Evolutionary conservation across 2,329 filamentous ascomycete species (phyloP).

Genomic region (Xylaria arbuscula): DNA sequence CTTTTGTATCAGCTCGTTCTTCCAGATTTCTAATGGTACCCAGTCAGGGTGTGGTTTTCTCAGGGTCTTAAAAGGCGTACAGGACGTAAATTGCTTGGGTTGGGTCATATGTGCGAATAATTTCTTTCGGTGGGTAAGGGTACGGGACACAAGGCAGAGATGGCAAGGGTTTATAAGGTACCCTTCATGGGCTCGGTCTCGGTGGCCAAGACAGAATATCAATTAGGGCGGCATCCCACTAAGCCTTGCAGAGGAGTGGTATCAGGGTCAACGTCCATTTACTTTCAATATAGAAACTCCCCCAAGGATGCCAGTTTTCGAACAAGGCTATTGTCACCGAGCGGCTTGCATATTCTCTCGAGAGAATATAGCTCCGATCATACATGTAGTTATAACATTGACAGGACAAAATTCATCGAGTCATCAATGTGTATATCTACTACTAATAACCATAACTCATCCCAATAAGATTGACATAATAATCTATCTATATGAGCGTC

Average conservation of each 20-base stretch:
- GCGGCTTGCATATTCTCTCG: constrained; percentile 9
- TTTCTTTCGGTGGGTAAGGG: constrained; percentile 27
- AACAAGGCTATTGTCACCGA: constrained; percentile 10
- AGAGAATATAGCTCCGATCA: neutral
- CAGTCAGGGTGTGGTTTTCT: constrained; percentile 27
- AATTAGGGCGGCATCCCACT: constrained; percentile 15
- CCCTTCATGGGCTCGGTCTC: constrained; percentile 29
- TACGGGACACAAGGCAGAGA: constrained; percentile 36
- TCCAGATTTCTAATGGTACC: constrained; percentile 16
- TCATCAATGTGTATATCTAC: constrained; percentile 20
- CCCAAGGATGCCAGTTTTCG: constrained; percentile 4
- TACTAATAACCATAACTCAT: neutral
- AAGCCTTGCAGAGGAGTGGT: neutral
- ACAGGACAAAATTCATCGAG: constrained; percentile 6
- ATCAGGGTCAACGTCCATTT: neutral
- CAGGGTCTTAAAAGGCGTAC: constrained; percentile 35
- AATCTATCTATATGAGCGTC: neutral
- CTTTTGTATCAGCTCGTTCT: constrained; percentile 6
- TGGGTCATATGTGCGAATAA: constrained; percentile 33
- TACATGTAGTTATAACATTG: constrained; percentile 2
- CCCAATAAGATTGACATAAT: neutral
- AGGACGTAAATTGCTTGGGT: constrained; percentile 29
- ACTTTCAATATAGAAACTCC: constrained; percentile 18
- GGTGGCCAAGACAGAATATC: constrained; percentile 29
- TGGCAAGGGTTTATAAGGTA: constrained; percentile 35